Evolutionary conservation across 2,329 filamentous ascomycete genomes (phyloP).

Genomic region (Parastagonospora nodorum): DNA sequence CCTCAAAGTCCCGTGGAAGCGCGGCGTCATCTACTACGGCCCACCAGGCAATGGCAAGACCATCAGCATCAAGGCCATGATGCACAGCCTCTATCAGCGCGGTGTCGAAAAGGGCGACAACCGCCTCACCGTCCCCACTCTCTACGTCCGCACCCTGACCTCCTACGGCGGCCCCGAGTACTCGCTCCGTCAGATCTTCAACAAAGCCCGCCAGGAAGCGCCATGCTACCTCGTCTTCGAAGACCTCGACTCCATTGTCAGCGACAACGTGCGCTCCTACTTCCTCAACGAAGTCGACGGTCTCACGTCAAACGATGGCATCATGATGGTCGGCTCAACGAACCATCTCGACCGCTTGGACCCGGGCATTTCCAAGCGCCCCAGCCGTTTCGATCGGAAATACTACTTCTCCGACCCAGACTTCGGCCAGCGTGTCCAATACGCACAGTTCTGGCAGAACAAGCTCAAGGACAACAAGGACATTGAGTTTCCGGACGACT

Average conservation of each 20-base stretch:
- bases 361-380: constrained; percentile 61
- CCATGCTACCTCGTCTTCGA: constrained; percentile 75
- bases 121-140: constrained; percentile 58
- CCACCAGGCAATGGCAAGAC: constrained; percentile 70
- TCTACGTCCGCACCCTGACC: constrained; percentile 58
- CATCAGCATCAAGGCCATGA: constrained; percentile 72
- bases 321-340: constrained; percentile 70
- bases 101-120: constrained; percentile 40
- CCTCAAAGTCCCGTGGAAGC: constrained; percentile 72
- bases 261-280: constrained; percentile 65
- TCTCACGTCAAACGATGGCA: constrained; percentile 70
- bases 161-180: constrained; percentile 60
- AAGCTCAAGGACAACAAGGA: constrained; percentile 46
- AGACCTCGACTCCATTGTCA: constrained; percentile 71
- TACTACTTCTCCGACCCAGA: constrained; percentile 52
- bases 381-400: constrained; percentile 54
- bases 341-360: constrained; percentile 70
- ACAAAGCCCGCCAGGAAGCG: constrained; percentile 64
- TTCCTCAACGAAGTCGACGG: constrained; percentile 77
- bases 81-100: constrained; percentile 65
- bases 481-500: constrained; percentile 49
- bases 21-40: constrained; percentile 71
- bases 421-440: constrained; percentile 46
- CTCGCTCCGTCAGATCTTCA: constrained; percentile 44
- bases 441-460: constrained; percentile 52